A percentile compares a stretch with the other conserved stretches of the same genome.
These are phyloP conservation scores for Stentor coeruleus DNA, from an alignment of 73 alveolate genomes.

Conservation along the genomic window DNA sequence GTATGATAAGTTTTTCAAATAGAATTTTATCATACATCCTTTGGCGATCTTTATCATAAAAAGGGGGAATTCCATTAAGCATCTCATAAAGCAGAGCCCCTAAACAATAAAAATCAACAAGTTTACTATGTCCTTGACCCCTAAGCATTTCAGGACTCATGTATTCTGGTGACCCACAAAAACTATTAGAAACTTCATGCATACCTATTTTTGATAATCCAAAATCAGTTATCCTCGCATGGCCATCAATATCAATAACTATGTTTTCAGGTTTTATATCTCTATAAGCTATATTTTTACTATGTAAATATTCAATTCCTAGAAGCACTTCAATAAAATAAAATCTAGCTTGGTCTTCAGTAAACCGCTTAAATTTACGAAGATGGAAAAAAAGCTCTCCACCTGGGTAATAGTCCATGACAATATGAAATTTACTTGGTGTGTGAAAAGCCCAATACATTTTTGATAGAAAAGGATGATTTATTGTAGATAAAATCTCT, in stretches of 20 bases:
- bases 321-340: slow-evolving; percentile 74
- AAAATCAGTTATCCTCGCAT: slow-evolving; percentile 77
- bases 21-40: slow-evolving; percentile 59
- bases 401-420: slow-evolving; percentile 64
- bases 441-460: slow-evolving; percentile 41
- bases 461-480: slow-evolving; percentile 36
- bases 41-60: slow-evolving; percentile 50
- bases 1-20: slow-evolving; percentile 35
- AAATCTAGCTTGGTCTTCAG: slow-evolving; percentile 65
- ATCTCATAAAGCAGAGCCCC: slow-evolving; percentile 84
- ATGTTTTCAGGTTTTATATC: slow-evolving; percentile 94
- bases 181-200: slow-evolving; percentile 43
- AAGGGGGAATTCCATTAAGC: slow-evolving; percentile 84
- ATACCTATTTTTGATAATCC: slow-evolving; percentile 75
- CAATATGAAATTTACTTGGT: slow-evolving; percentile 48
- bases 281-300: slow-evolving; percentile 73
- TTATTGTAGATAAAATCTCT: slow-evolving; percentile 18
- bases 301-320: slow-evolving; percentile 78
- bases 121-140: slow-evolving; percentile 62
- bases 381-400: slow-evolving; percentile 66
- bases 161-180: slow-evolving; percentile 92
- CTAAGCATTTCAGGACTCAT: slow-evolving; percentile 90
- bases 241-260: slow-evolving; percentile 79
- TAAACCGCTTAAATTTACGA: slow-evolving; percentile 51
- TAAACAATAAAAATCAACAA: slow-evolving; percentile 76